Percentiles rank a stretch among this genome's conserved stretches.
These are phyloP conservation scores for Dendrobium huoshanense DNA, from an alignment of 106 monocot genomes.

Conservation along the genomic window DNA sequence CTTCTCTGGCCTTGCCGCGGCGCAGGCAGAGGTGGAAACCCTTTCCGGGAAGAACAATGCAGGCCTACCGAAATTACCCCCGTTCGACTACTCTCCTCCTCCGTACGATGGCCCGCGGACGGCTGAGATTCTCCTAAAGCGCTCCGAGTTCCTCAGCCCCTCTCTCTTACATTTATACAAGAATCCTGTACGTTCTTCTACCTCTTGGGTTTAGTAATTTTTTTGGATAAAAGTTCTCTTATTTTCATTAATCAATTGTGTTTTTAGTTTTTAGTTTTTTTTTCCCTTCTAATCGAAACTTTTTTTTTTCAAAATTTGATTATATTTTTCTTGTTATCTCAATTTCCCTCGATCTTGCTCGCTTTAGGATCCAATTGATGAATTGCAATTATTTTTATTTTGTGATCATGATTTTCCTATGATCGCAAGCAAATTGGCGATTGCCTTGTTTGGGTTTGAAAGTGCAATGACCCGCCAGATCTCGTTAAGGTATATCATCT, in stretches of 20 bases:
- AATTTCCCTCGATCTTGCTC: background rate
- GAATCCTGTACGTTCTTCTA: slow-evolving; percentile 47
- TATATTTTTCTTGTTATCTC: background rate
- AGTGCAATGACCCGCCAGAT: background rate
- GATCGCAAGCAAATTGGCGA: background rate
- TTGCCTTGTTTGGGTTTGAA: background rate
- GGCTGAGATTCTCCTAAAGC: slow-evolving; percentile 59
- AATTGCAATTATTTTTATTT: background rate
- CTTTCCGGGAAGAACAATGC: background rate
- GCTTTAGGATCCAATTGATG: background rate
- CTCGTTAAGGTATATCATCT: background rate
- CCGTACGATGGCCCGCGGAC: slow-evolving; percentile 68
- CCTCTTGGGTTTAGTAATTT: background rate
- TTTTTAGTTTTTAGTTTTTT: background rate
- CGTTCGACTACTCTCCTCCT: slow-evolving; percentile 64
- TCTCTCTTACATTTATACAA: slow-evolving; percentile 72
- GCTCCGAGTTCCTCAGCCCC: slow-evolving; percentile 77
- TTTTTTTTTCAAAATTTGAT: background rate
- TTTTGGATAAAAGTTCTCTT: background rate
- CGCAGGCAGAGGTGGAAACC: background rate
- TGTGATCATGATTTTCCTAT: background rate
- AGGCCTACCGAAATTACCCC: slow-evolving; percentile 51
- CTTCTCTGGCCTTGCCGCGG: background rate
- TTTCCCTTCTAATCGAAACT: background rate
- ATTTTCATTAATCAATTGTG: background rate